Evolutionary conservation across 2,329 filamentous ascomycete genomes (phyloP).

Genomic region (Fusarium sp.): DNA sequence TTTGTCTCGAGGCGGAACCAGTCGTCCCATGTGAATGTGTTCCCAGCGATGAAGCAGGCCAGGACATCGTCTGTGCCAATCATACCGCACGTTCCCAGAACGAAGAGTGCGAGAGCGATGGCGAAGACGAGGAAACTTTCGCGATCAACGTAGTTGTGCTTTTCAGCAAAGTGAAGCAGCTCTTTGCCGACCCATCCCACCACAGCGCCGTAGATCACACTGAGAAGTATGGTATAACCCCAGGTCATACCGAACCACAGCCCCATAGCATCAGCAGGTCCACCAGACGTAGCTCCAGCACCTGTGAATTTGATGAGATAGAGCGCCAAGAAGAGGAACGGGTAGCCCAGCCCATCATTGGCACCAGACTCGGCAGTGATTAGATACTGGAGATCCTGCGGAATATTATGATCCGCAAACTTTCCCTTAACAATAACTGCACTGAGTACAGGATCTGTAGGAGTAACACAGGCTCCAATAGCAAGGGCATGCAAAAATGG

Average conservation of each 20-base stretch:
- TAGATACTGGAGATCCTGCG: slow-evolving; percentile 80
- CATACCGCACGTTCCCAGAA: slow-evolving; percentile 86
- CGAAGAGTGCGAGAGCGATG: slow-evolving; percentile 85
- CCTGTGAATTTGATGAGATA: slow-evolving; percentile 79
- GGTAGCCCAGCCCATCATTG: slow-evolving; percentile 90
- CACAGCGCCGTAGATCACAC: slow-evolving; percentile 77
- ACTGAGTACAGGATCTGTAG: slow-evolving; percentile 87
- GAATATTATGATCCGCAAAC: slow-evolving; percentile 91
- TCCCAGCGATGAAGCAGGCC: slow-evolving; percentile 92
- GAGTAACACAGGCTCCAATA: slow-evolving; percentile 87
- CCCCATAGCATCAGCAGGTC: slow-evolving; percentile 73
- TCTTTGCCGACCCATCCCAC: slow-evolving; percentile 86
- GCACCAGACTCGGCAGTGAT: slow-evolving; percentile 85
- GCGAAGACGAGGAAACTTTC: slow-evolving; percentile 91
- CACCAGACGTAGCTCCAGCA: slow-evolving; percentile 65
- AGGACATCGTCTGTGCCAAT: slow-evolving; percentile 90
- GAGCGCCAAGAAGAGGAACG: slow-evolving; percentile 84
- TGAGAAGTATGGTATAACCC: slow-evolving; percentile 84
- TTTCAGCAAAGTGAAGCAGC: slow-evolving; percentile 84
- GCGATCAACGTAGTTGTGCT: slow-evolving; percentile 81
- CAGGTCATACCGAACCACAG: slow-evolving; percentile 88
- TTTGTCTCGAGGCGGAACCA: slow-evolving; percentile 91
- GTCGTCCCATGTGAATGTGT: slow-evolving; percentile 91
- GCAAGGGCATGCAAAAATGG: slow-evolving; percentile 81
- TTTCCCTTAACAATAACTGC: slow-evolving; percentile 93